phyloP scores from a whole-genome alignment of 306 rosid genomes.

The Dalbergia cochinchinensis region DNA sequence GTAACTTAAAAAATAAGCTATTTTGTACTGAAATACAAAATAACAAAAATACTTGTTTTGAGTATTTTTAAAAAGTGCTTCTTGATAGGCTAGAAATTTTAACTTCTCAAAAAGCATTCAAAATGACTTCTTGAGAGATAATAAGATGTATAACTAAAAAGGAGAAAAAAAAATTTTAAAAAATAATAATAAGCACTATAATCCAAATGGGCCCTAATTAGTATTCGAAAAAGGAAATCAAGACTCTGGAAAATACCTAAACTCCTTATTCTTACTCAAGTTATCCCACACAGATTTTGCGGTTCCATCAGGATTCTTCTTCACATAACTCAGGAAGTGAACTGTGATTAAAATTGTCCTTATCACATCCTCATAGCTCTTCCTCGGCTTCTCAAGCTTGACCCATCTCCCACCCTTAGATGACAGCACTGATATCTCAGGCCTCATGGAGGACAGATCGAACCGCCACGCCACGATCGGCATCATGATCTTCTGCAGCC shows the following conservation, averaged over 20 bases:
- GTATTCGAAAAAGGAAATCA: background rate
- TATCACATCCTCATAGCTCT: constrained; percentile 69
- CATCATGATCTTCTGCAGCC: constrained; percentile 69
- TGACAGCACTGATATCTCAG: constrained; percentile 73
- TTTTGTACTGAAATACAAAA: too few species aligned
- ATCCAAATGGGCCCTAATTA: too few species aligned
- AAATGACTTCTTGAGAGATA: too few species aligned
- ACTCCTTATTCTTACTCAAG: constrained; percentile 68
- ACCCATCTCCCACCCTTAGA: constrained; percentile 72
- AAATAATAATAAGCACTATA: too few species aligned
- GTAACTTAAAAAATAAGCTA: too few species aligned
- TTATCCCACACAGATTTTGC: constrained; percentile 77
- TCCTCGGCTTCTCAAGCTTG: constrained; percentile 82
- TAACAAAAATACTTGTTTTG: too few species aligned
- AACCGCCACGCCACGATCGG: constrained; percentile 84
- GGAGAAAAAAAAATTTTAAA: too few species aligned
- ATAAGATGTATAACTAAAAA: too few species aligned
- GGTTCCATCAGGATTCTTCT: constrained; percentile 65
- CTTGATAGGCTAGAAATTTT: too few species aligned
- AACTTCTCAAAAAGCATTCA: too few species aligned
- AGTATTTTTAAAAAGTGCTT: too few species aligned
- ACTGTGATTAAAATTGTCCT: constrained; percentile 72
- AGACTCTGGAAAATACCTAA: constrained; percentile 59
- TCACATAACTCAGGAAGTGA: constrained; percentile 65
- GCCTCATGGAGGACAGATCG: constrained; percentile 63